Percentiles rank a stretch among this genome's conserved stretches.
Evolutionary conservation across 1,284 basidiomycete genomes (phyloP).

Genomic region (Moesziomyces antarcticus): DNA sequence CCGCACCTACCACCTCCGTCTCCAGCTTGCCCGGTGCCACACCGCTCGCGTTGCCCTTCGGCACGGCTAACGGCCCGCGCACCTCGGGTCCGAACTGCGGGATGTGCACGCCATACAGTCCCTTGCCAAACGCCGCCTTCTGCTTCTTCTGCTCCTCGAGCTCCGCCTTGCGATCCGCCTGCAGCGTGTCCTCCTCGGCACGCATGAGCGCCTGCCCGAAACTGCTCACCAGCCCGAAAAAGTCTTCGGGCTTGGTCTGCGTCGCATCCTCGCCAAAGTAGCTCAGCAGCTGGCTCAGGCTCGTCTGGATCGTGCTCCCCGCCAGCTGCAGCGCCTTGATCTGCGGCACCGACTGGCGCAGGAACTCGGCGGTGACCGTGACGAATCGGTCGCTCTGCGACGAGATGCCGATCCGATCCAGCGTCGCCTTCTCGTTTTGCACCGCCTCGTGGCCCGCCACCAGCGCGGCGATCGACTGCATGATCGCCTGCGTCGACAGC

Average conservation of each 20-base stretch:
- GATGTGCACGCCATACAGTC: constrained; percentile 19
- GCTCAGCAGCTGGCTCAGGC: constrained; percentile 30
- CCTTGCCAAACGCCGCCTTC: constrained; percentile 18
- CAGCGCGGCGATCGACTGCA: constrained; percentile 35
- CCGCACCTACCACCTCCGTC: no score
- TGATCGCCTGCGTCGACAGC: constrained; percentile 48
- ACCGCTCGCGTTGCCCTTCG: not conserved
- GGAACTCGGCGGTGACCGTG: constrained; percentile 32
- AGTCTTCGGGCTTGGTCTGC: constrained; percentile 58
- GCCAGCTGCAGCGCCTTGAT: constrained; percentile 49
- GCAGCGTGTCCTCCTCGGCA: constrained; percentile 60
- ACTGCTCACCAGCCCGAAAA: constrained; percentile 51
- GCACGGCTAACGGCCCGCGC: constrained; percentile 36
- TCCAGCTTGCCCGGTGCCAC: not conserved
- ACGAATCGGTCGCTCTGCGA: constrained; percentile 51
- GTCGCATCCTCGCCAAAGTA: constrained; percentile 57
- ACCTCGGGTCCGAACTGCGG: constrained; percentile 50
- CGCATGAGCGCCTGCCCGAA: constrained; percentile 63
- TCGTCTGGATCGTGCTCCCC: constrained; percentile 28
- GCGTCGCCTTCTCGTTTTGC: constrained; percentile 32
- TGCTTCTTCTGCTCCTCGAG: constrained; percentile 50
- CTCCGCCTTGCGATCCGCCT: constrained; percentile 52
- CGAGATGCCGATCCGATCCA: constrained; percentile 42
- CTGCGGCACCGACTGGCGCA: constrained; percentile 26
- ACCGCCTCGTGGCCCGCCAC: constrained; percentile 41